Evolutionary conservation across 1,284 basidiomycete genomes (phyloP).

Genomic region (Cutaneotrichosporon arboriforme): DNA sequence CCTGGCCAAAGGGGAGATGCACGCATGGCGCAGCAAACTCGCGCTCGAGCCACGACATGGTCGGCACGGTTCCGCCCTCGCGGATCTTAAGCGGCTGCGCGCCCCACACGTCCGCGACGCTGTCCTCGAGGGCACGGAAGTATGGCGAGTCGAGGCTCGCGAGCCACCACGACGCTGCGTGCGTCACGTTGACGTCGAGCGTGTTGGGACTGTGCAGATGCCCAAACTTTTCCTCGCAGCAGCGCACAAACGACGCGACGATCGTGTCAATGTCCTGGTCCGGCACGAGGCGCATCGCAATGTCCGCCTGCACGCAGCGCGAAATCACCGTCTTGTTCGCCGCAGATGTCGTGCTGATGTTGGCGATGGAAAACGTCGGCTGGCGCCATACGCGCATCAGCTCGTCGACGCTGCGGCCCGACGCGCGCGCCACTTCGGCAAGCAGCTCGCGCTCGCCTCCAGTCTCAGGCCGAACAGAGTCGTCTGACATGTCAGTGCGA

Average conservation of each 20-base stretch:
- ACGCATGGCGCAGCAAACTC: slow-evolving; percentile 58
- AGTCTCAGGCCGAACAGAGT: slow-evolving; percentile 63
- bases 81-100: slow-evolving; percentile 77
- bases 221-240: slow-evolving; percentile 61
- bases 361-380: slow-evolving; percentile 44
- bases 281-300: slow-evolving; percentile 87
- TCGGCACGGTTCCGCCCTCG: slow-evolving; percentile 86
- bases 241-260: slow-evolving; percentile 57
- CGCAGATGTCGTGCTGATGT: slow-evolving; percentile 34
- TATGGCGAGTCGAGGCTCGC: slow-evolving; percentile 74
- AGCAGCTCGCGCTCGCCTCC: slow-evolving; percentile 64
- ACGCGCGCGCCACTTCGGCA: slow-evolving; percentile 58
- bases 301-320: slow-evolving; percentile 66
- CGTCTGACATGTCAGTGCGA: slow-evolving; percentile 57
- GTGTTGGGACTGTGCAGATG: slow-evolving; percentile 63
- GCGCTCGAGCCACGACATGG: slow-evolving; percentile 86
- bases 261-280: slow-evolving; percentile 74
- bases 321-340: slow-evolving; percentile 71
- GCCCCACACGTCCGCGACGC: slow-evolving; percentile 80
- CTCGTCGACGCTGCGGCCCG: slow-evolving; percentile 60
- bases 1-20: slow-evolving; percentile 45
- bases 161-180: slow-evolving; percentile 93
- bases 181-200: slow-evolving; percentile 70
- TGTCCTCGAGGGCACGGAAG: slow-evolving; percentile 74
- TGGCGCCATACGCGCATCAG: slow-evolving; percentile 68